Conservation (phyloP, 257 asterid genomes). For the Haberlea rhodopensis region DNA sequence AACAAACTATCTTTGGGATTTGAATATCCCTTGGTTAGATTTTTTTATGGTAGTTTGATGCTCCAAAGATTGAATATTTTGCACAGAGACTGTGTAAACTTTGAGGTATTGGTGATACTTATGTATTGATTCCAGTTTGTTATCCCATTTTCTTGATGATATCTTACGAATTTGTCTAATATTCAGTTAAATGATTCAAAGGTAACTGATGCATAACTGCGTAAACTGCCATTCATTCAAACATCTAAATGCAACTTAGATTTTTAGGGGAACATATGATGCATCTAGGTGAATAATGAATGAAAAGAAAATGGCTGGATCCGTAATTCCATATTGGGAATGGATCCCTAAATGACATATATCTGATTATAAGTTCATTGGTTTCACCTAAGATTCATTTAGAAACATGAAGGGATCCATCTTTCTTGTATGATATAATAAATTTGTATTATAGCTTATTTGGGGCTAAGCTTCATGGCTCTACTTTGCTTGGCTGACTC, state of each 20-base stretch:
- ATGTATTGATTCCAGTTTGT: background rate
- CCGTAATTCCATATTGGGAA: background rate
- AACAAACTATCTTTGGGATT: background rate
- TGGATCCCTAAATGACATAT: background rate
- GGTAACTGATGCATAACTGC: background rate
- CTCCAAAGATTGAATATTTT: background rate
- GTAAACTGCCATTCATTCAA: background rate
- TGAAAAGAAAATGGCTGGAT: background rate
- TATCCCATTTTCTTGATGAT: background rate
- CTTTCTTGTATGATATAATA: background rate
- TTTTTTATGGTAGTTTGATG: background rate
- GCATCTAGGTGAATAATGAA: background rate
- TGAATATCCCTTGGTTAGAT: background rate
- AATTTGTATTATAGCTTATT: too few relatives aligned
- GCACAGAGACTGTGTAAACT: background rate
- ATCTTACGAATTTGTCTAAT: background rate
- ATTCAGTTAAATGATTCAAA: background rate
- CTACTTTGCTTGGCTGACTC: background rate
- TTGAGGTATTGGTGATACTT: background rate
- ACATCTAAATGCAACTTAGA: background rate
- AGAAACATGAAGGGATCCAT: background rate
- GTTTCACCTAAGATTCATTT: background rate
- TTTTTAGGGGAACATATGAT: background rate
- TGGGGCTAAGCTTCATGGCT: background rate
- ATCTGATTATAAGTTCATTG: background rate